These are phyloP conservation scores for Cordyceps militaris DNA, from an alignment of 2,329 filamentous ascomycete genomes.

Conservation along the genomic window DNA sequence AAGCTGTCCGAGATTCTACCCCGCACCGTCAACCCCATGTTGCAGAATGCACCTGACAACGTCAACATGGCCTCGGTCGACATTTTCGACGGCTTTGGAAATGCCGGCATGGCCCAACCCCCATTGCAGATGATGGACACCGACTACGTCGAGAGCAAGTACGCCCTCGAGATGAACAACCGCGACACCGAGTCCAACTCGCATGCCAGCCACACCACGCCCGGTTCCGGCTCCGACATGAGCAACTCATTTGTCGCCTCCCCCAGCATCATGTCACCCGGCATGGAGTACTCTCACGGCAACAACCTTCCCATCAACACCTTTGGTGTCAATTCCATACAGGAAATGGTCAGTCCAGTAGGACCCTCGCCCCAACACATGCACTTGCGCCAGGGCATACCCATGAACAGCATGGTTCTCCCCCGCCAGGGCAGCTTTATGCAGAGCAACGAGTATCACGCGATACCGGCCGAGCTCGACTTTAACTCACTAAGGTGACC, in stretches of 20 bases:
- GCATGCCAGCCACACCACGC: conserved; percentile 22
- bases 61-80: conserved; percentile 47
- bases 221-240: conserved; percentile 29
- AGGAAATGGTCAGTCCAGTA: conserved; percentile 44
- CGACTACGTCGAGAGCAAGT: conserved; percentile 39
- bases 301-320: conserved; percentile 28
- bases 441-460: conserved; percentile 13
- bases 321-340: conserved; percentile 38
- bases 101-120: conserved; percentile 52
- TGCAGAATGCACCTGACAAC: conserved; percentile 52
- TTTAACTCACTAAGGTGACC: conserved; percentile 20
- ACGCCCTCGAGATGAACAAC: conserved; percentile 28
- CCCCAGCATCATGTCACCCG: conserved; percentile 46
- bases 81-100: conserved; percentile 61
- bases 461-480: conserved; percentile 3
- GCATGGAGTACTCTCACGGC: conserved; percentile 39
- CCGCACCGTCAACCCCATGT: conserved; percentile 51
- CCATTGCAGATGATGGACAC: conserved; percentile 37
- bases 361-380: conserved; percentile 26
- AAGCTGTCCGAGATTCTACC: conserved; percentile 70
- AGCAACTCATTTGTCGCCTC: conserved; percentile 46
- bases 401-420: conserved; percentile 24
- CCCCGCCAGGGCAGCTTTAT: conserved; percentile 29
- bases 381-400: conserved; percentile 23
- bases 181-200: conserved; percentile 31